Conservation (phyloP, 2,329 filamentous ascomycete species). For the Catunica adiposa region DNA sequence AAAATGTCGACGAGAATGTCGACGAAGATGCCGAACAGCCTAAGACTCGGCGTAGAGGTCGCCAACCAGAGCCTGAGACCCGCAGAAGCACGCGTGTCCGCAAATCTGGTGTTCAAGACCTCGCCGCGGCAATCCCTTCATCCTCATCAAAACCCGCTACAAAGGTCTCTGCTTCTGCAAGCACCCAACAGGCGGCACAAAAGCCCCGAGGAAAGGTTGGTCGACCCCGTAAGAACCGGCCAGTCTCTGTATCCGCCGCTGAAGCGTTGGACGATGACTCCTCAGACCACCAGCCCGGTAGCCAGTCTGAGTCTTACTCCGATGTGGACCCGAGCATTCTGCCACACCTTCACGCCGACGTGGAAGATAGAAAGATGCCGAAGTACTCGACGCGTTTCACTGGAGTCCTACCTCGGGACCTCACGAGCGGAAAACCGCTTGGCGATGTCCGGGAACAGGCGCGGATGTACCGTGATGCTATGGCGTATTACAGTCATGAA, state of each 20-base stretch:
- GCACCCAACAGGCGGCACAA: too few species aligned
- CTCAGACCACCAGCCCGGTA: background rate
- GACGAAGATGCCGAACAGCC: conserved; percentile 5
- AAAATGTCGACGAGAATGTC: background rate
- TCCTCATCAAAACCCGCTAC: background rate
- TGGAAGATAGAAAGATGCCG: background rate
- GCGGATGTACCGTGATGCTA: conserved; percentile 9
- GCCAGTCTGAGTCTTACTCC: background rate
- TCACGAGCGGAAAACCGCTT: background rate
- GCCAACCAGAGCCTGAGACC: background rate
- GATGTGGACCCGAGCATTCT: conserved; percentile 3
- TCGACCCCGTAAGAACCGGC: background rate
- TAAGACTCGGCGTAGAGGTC: background rate
- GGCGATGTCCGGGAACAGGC: conserved; percentile 11
- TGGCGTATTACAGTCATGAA: background rate
- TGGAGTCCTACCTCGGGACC: conserved; percentile 3
- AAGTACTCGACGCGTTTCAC: conserved; percentile 2
- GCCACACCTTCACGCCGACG: conserved; percentile 4
- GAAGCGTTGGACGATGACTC: too few species aligned
- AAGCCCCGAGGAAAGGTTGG: background rate
- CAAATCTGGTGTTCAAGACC: background rate
- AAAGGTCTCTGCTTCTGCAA: too few species aligned
- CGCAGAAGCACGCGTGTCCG: background rate
- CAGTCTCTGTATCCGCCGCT: background rate
- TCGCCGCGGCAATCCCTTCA: background rate